Evolutionary conservation across 1,139 yeast species (phyloP).

Genomic region (Geotrichum histeridarum): DNA sequence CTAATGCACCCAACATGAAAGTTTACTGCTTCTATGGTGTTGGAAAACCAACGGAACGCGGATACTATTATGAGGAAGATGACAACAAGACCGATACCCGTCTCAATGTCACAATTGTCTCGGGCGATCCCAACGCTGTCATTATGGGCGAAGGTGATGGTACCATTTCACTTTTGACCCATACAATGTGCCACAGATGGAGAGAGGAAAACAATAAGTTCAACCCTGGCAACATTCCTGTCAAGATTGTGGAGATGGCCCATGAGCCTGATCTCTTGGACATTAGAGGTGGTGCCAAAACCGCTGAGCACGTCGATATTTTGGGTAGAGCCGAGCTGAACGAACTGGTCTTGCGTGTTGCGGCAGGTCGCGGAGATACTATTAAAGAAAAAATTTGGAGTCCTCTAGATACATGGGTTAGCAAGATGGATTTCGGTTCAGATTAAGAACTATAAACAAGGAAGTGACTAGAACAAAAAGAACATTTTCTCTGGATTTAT

Average conservation of each 20-base stretch:
- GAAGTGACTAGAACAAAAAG: not conserved
- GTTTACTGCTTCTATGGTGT: constrained; percentile 89
- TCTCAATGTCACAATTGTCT: constrained; percentile 60
- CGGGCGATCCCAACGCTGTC: constrained; percentile 60
- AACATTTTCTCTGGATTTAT: not conserved
- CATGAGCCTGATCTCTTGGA: constrained; percentile 93
- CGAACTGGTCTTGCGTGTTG: constrained; percentile 75
- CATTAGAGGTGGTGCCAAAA: constrained; percentile 93
- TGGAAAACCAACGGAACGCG: constrained; percentile 92
- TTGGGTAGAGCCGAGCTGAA: constrained; percentile 89
- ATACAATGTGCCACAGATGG: constrained; percentile 81
- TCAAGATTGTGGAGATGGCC: constrained; percentile 80
- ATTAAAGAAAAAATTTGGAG: constrained; percentile 61
- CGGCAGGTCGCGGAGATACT: constrained; percentile 67
- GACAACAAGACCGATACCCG: constrained; percentile 44
- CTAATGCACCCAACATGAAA: constrained; percentile 89
- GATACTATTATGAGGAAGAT: constrained; percentile 76
- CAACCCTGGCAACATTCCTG: constrained; percentile 72
- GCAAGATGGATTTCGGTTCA: constrained; percentile 42
- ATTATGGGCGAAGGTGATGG: constrained; percentile 92
- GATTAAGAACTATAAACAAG: not conserved
- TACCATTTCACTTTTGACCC: constrained; percentile 81
- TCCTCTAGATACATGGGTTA: constrained; percentile 55
- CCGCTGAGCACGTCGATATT: constrained; percentile 97
- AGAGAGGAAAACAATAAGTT: constrained; percentile 61